Base-by-base conservation (phyloP, 2,329 filamentous ascomycete genomes). In the Neofusicoccum laricinum region DNA sequence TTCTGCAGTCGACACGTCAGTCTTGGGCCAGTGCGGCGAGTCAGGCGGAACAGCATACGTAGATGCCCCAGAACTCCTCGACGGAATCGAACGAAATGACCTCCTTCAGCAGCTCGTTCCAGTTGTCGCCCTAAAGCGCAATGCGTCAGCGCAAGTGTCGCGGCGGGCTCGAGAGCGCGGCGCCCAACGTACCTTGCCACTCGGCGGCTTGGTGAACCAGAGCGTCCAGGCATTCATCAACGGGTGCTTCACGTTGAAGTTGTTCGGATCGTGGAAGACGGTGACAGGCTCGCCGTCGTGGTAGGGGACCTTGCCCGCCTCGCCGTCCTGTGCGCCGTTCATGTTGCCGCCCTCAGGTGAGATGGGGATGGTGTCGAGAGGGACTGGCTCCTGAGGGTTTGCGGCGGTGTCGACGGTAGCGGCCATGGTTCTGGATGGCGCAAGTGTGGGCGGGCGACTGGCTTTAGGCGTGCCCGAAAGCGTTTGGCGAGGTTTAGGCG, bases 171-270 rank as follows among this genome's bases (percentile, higher is more conserved):
- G 17, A 25, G 41, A n/a, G 30, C 17, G 25, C 36, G 49, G 59
- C 12, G 34, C 15, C 43, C 49, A 61, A 36, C 82, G 66, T 80
- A 95, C 93, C 90, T 96, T 97, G 82, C 93, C 93, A 77, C 89
- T 96, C 48, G 94, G 91, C 62, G 95, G 94, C 86, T 98, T 98
- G 74, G 94, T 98, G 84, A 98, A 99, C 96, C 96, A 99, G 64
- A 99, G 85, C 66, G 95, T 98, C 95, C 95, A 99, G 77, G 91
- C 90, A 84, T 97, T 91, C 86, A 96, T 93, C 67, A 99, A 86
- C 70, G 93, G 94, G 79, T 99, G 95, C 86, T 98, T 99, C 80
- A 99, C 95, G 73, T 96, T 99, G 87, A 99, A 99, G 85, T 99
- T 97, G 70, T 97, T 91, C 72, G 95, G 90, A 81, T 98, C 93